A percentile compares a stretch with the other conserved stretches of the same genome.
Conservation (phyloP, 148 eudicot species). For the Limonium bicolor region DNA sequence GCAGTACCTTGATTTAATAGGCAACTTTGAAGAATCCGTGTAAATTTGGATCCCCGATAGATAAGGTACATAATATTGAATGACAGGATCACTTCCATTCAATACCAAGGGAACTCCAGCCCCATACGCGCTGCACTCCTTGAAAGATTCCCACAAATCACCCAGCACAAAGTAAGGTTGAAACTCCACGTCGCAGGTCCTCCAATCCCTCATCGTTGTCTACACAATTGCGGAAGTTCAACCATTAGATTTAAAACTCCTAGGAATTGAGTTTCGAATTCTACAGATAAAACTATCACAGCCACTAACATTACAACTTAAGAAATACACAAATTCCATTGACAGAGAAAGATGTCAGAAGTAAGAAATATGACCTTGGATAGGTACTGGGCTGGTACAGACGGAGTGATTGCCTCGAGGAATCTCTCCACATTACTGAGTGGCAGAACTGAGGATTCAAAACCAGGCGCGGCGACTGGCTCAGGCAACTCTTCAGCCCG, state of each 20-base stretch:
- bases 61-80: slow-evolving; percentile 27
- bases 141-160: slow-evolving; percentile 25
- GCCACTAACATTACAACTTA: background rate
- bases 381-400: slow-evolving; percentile 13
- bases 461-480: slow-evolving; percentile 5
- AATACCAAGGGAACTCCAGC: slow-evolving; percentile 21
- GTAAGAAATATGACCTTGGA: slow-evolving; percentile 12
- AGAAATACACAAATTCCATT: background rate
- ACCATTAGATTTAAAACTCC: background rate
- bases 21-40: slow-evolving; percentile 7
- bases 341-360: background rate
- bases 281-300: too few species aligned
- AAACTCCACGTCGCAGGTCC: slow-evolving; percentile 16
- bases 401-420: slow-evolving; percentile 9
- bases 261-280: background rate
- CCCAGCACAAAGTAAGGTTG: slow-evolving; percentile 17
- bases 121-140: slow-evolving; percentile 27
- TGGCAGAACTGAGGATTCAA: background rate
- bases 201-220: slow-evolving; percentile 21
- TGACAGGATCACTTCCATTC: slow-evolving; percentile 15
- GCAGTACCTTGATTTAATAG: slow-evolving; percentile 14
- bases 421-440: slow-evolving; percentile 9
- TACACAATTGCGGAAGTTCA: slow-evolving; percentile 6
- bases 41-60: slow-evolving; percentile 18
- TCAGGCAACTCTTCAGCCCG: slow-evolving; percentile 4